A percentile compares a stretch with the other conserved stretches of the same genome.
Conservation (phyloP, 129 eudicot species). For the Flaveria robusta region DNA sequence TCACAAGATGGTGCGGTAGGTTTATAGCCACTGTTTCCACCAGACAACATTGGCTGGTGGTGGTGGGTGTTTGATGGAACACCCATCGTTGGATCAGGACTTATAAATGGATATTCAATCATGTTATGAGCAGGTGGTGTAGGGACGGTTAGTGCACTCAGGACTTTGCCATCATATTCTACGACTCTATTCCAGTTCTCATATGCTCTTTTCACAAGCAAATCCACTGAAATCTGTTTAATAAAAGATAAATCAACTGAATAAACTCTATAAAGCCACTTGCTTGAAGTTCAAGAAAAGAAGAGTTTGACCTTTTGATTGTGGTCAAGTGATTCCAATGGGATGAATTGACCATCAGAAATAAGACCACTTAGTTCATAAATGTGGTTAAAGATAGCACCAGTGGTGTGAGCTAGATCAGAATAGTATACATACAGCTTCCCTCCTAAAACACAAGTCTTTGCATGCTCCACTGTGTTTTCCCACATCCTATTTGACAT, state of each 20-base stretch:
- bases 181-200: conserved; percentile 63
- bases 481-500: conserved; percentile 63
- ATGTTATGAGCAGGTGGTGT: conserved; percentile 41
- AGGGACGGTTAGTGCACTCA: conserved; percentile 38
- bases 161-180: conserved; percentile 60
- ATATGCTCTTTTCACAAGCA: conserved; percentile 54
- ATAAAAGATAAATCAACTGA: background rate
- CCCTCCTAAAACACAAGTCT: conserved; percentile 56
- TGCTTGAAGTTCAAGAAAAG: background rate
- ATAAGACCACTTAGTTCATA: conserved; percentile 57
- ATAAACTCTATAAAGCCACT: background rate
- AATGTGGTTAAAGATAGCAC: conserved; percentile 54
- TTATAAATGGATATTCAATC: conserved; percentile 55
- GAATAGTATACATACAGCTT: conserved; percentile 54
- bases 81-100: conserved; percentile 36
- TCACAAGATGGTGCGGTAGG: conserved; percentile 39
- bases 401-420: conserved; percentile 47
- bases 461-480: conserved; percentile 57
- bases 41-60: conserved; percentile 30
- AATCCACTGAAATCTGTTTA: conserved; percentile 54
- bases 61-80: conserved; percentile 32
- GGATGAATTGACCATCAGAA: conserved; percentile 55
- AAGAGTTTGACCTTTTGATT: conserved; percentile 46
- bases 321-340: conserved; percentile 52
- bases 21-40: conserved; percentile 36